Percentiles rank a stretch among this genome's conserved stretches.
These are phyloP conservation scores for Rhizoctonia solani DNA, from an alignment of 1,284 basidiomycete genomes.

Conservation along the genomic window DNA sequence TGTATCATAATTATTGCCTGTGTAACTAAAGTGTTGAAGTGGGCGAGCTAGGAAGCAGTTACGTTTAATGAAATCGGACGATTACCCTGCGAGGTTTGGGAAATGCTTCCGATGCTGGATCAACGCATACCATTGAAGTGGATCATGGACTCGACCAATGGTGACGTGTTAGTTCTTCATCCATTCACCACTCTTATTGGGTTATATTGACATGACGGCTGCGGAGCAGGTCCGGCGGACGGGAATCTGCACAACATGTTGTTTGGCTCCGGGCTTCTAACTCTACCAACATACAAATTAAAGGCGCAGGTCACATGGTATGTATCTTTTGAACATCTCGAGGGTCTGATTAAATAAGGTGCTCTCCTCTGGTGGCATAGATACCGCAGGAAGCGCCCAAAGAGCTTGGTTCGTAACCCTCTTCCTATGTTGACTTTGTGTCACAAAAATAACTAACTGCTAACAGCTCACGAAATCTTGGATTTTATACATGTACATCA, in stretches of 20 bases:
- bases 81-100: conserved; percentile 52
- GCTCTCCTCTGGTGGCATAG: conserved; percentile 33
- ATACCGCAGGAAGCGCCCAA: conserved; percentile 42
- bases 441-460: background rate
- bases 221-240: conserved; percentile 47
- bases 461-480: background rate
- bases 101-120: conserved; percentile 53
- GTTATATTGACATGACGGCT: conserved; percentile 26
- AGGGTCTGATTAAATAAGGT: background rate
- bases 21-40: background rate
- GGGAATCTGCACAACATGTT: conserved; percentile 49
- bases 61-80: conserved; percentile 53
- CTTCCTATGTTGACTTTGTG: background rate
- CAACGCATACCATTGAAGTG: conserved; percentile 56
- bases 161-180: conserved; percentile 39
- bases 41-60: conserved; percentile 52
- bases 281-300: conserved; percentile 59
- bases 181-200: conserved; percentile 37
- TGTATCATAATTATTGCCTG: background rate
- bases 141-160: conserved; percentile 52
- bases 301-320: conserved; percentile 63
- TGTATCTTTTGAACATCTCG: conserved; percentile 36
- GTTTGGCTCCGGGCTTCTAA: conserved; percentile 65
- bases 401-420: conserved; percentile 41
- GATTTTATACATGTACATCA: background rate